Evolutionary conservation across 768 basidiomycete genomes (phyloP).

Genomic region (Boletus eberwhitei): DNA sequence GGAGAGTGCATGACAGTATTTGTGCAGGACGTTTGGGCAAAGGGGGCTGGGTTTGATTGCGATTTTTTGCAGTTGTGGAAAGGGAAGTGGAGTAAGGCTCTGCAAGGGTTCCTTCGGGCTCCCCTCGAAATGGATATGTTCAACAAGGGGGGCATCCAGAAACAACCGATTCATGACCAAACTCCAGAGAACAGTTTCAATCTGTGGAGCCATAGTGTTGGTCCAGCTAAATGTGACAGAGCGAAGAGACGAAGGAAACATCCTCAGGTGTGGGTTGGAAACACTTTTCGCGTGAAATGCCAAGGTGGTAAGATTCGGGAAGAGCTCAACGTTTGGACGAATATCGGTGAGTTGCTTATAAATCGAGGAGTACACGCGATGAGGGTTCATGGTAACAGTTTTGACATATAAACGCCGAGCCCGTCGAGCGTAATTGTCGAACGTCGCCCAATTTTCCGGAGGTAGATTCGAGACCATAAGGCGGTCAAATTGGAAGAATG

Average conservation of each 20-base stretch:
- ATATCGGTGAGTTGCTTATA: slow-evolving; percentile 22
- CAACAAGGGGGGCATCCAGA: slow-evolving; percentile 18
- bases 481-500: slow-evolving; percentile 14
- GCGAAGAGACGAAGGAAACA: slow-evolving; percentile 25
- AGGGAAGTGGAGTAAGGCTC: slow-evolving; percentile 14
- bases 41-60: slow-evolving; percentile 24
- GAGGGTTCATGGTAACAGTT: slow-evolving; percentile 26
- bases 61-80: slow-evolving; percentile 17
- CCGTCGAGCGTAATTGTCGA: slow-evolving; percentile 23
- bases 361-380: slow-evolving; percentile 25
- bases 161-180: slow-evolving; percentile 19
- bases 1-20: slow-evolving; percentile 22
- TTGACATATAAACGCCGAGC: slow-evolving; percentile 23
- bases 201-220: slow-evolving; percentile 11
- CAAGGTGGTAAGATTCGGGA: slow-evolving; percentile 18
- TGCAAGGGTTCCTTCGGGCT: slow-evolving; percentile 21
- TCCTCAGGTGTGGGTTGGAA: slow-evolving; percentile 9
- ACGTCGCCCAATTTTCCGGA: slow-evolving; percentile 15
- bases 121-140: slow-evolving; percentile 23
- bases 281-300: slow-evolving; percentile 16
- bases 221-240: slow-evolving; percentile 20
- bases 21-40: slow-evolving; percentile 23
- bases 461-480: slow-evolving; percentile 2
- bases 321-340: slow-evolving; percentile 25
- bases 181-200: slow-evolving; percentile 20